These are phyloP conservation scores for Mrakia gelida DNA, from an alignment of 768 basidiomycete genomes.

Conservation along the genomic window DNA sequence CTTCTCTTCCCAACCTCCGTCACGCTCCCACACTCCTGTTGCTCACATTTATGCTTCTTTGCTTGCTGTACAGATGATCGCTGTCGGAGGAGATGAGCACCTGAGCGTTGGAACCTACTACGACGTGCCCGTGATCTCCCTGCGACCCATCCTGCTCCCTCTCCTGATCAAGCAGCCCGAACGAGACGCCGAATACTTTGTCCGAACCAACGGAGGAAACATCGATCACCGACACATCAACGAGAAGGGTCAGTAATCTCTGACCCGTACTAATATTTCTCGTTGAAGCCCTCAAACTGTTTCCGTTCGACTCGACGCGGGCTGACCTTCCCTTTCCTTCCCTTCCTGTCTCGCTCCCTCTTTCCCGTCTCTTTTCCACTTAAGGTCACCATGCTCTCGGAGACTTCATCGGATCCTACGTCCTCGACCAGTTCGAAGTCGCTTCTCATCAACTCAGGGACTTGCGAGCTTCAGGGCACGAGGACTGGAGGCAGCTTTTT, in stretches of 20 bases:
- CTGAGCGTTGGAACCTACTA: not conserved
- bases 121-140: not conserved
- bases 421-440: not conserved
- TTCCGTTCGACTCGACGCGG: not conserved
- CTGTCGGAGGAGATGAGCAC: not conserved
- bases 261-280: no score
- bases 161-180: not conserved
- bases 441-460: not conserved
- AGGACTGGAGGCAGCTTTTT: not conserved
- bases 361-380: no score
- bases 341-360: no score
- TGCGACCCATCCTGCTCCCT: not conserved
- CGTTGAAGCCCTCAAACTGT: no score
- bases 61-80: not conserved
- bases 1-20: no score
- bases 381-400: not conserved
- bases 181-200: not conserved
- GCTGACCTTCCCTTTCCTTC: no score
- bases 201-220: not conserved
- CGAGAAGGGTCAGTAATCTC: not conserved
- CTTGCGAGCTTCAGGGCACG: not conserved
- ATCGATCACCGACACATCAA: conserved; percentile 4
- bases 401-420: not conserved
- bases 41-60: no score
- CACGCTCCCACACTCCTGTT: no score